phyloP scores from a whole-genome alignment of 2,329 filamentous ascomycete genomes.

The Alternaria sp. region DNA sequence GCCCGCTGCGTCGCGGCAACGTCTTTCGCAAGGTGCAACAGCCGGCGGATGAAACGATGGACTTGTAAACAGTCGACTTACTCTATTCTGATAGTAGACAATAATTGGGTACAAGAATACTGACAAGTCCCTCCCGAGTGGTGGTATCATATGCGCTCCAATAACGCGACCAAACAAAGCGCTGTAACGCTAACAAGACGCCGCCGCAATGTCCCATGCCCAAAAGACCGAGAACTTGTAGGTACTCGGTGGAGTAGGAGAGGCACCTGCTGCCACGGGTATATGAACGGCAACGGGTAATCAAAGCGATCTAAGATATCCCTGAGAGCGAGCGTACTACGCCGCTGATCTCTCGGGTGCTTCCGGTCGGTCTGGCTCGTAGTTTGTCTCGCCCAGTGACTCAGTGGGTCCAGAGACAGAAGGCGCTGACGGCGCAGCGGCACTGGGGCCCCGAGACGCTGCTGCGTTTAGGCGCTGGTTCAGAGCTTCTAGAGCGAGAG shows the following conservation, averaged over 20 bases:
- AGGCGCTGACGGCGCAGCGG: constrained; percentile 50
- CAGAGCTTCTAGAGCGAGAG: constrained; percentile 86
- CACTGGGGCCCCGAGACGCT: constrained; percentile 57
- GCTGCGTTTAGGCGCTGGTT: constrained; percentile 93
- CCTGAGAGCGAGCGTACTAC: constrained; percentile 15
- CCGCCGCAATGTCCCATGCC: background rate
- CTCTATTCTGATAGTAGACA: constrained; percentile 23
- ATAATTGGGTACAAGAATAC: constrained; percentile 27
- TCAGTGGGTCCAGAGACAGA: constrained; percentile 36
- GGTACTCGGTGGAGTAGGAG: background rate
- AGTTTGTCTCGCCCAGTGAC: constrained; percentile 52
- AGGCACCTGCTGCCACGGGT: background rate
- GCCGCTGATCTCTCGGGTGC: constrained; percentile 27
- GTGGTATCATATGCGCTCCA: constrained; percentile 32
- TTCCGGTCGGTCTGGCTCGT: constrained; percentile 50
- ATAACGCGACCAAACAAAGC: constrained; percentile 14
- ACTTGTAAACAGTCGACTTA: constrained; percentile 19
- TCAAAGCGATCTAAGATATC: background rate
- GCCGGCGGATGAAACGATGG: constrained; percentile 4
- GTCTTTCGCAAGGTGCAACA: constrained; percentile 8
- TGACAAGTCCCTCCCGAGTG: constrained; percentile 13
- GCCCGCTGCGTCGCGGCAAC: constrained; percentile 18
- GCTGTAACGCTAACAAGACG: constrained; percentile 7
- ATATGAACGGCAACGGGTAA: background rate
- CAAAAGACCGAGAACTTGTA: background rate